Base-by-base conservation (phyloP, 1,139 yeast genomes). In the Nematodospora anomalae region DNA sequence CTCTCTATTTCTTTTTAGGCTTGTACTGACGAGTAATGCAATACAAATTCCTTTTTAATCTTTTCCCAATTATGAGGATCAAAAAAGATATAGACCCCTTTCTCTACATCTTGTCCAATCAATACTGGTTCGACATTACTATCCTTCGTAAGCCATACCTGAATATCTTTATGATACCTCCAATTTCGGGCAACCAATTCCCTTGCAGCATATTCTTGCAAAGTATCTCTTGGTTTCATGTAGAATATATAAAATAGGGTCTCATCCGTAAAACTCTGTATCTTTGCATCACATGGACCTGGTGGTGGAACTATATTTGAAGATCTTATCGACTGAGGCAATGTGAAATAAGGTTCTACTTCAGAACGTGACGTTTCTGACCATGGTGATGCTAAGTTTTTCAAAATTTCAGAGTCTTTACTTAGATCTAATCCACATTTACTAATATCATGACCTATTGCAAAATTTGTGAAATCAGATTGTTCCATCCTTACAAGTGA, bases 51-150 rank as follows among this genome's bases (percentile, higher is more conserved):
- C 62, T 84, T 83, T 53, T 86, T 89, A 48, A 92, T 89, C 63
- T 88, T 87, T 53, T 88, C 96, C 99, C 99, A 94, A 43, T 85
- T 79, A 48, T 83, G 88, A 4, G 97, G 97, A 55, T 94, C 98
- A 58, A 94, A 94, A 59, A 94, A 92, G 31, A 90, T 83, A 58
- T 92, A 94, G n/a, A 90, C 83, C 2, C 98, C 97, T 45, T 92
- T 79, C 62, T 94, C 98, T 34, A 92, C 89, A 45, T 85, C 86
- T 36, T 82, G 84, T 21, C 88, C 79, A 38, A 88, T 89, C 49
- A 83, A 83, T 11, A 87, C 78, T 0, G 97, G 97, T 57, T 92
- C 97, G 45, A 83, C 81, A 51, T 80, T 78, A 27, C 96, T 87
- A 53, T 90, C 97, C 61, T 92, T 94, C 11, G 98, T 92, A 43